phyloP scores from a whole-genome alignment of 306 rosid species.

The Quercus gilva region DNA sequence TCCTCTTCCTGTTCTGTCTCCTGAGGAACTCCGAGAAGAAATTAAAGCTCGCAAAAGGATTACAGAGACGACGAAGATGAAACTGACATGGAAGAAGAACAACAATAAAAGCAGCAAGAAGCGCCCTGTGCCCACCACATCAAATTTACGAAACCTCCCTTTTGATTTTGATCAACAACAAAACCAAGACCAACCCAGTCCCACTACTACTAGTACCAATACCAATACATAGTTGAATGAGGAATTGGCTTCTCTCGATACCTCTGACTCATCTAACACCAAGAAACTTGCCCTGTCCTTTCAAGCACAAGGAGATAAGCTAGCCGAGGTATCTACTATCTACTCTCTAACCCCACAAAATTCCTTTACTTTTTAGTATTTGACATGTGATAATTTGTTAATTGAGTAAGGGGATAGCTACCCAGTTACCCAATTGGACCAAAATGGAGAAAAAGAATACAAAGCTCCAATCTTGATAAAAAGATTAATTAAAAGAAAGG shows the following conservation, averaged over 20 bases:
- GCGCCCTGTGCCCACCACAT: constrained; percentile 28
- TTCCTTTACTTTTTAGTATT: neutral
- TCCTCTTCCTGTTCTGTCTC: neutral
- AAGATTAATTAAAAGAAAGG: neutral
- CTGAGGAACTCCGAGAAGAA: neutral
- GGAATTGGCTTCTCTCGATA: neutral
- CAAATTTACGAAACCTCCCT: constrained; percentile 36
- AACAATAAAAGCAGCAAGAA: constrained; percentile 20
- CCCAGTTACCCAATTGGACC: neutral
- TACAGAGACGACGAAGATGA: constrained; percentile 25
- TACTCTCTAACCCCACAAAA: neutral
- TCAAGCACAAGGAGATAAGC: constrained; percentile 48
- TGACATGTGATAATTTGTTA: neutral
- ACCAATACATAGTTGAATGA: neutral
- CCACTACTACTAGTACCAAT: neutral
- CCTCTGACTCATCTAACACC: constrained; percentile 13
- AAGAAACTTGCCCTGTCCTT: constrained; percentile 27
- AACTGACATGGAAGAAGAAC: constrained; percentile 41
- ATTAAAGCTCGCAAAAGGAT: neutral
- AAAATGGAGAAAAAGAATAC: neutral
- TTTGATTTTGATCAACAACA: constrained; percentile 39
- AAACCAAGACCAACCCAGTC: neutral
- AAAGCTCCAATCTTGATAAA: neutral
- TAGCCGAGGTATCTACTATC: constrained; percentile 29
- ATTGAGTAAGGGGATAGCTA: neutral